phyloP scores from a whole-genome alignment of 768 basidiomycete species.

The Mycena metata region DNA sequence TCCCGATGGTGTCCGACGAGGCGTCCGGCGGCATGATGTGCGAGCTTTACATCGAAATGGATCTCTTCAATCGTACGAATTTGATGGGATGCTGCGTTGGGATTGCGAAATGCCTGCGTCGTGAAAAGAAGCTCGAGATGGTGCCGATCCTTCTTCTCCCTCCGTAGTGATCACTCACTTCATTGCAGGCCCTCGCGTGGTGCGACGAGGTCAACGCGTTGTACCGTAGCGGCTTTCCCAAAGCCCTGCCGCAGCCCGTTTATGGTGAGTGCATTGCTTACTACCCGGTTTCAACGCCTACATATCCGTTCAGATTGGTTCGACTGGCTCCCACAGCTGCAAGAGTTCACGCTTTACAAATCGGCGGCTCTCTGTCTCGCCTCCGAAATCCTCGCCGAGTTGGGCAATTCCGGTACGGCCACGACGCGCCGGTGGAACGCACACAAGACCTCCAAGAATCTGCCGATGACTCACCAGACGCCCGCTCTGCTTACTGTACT shows the following conservation, averaged over 20 bases:
- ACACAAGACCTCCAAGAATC: slow-evolving; percentile 23
- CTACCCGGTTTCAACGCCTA: too few relatives aligned
- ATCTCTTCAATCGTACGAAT: background rate
- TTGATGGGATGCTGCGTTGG: slow-evolving; percentile 29
- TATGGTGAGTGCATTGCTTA: too few relatives aligned
- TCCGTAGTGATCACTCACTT: background rate
- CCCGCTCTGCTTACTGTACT: slow-evolving; percentile 23
- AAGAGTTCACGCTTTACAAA: background rate
- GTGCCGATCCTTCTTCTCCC: background rate
- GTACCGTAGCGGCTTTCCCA: background rate
- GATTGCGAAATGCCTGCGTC: slow-evolving; percentile 15
- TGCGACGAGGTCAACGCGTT: slow-evolving; percentile 14
- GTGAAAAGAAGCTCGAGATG: slow-evolving; percentile 5
- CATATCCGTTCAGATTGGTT: slow-evolving; percentile 3
- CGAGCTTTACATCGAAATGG: background rate
- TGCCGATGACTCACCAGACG: slow-evolving; percentile 30
- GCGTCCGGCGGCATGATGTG: background rate
- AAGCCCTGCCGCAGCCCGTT: too few relatives aligned
- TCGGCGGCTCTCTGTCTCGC: slow-evolving; percentile 6
- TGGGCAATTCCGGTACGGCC: slow-evolving; percentile 22
- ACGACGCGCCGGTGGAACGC: slow-evolving; percentile 22
- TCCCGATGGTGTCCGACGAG: background rate
- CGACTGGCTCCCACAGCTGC: background rate
- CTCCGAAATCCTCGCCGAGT: slow-evolving; percentile 7
- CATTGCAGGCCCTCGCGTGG: slow-evolving; percentile 29